A percentile compares a stretch with the other conserved stretches of the same genome.
These are phyloP conservation scores for Debaryomycetaceae sp. DNA, from an alignment of 1,139 yeast species.

Conservation along the genomic window DNA sequence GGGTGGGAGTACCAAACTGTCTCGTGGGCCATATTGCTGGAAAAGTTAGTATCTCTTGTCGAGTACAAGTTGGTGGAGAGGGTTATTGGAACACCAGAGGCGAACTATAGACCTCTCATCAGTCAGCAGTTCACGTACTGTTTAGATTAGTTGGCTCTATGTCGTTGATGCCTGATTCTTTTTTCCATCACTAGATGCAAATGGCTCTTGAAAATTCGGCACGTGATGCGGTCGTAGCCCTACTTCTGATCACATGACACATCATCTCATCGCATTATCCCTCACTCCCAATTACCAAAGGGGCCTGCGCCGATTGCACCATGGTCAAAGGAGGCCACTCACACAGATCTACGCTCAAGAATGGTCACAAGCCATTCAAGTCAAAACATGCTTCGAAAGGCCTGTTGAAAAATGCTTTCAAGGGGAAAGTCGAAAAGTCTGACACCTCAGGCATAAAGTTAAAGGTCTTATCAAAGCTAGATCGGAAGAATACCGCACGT, in stretches of 20 bases:
- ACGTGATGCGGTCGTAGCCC: too few relatives aligned
- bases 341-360: conserved; percentile 75
- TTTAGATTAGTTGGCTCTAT: too few relatives aligned
- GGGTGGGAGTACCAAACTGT: conserved; percentile 99
- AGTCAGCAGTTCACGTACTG: too few relatives aligned
- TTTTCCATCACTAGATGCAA: too few relatives aligned
- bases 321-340: conserved; percentile 64
- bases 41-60: conserved; percentile 9
- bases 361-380: conserved; percentile 82
- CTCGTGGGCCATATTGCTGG: conserved; percentile 95
- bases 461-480: conserved; percentile 48
- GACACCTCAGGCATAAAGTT: conserved; percentile 23
- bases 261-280: too few relatives aligned
- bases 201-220: too few relatives aligned
- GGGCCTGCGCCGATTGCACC: not conserved
- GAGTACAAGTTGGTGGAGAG: too few relatives aligned
- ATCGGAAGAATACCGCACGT: conserved; percentile 68
- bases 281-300: too few relatives aligned
- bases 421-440: conserved; percentile 81
- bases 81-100: too few relatives aligned
- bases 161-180: too few relatives aligned
- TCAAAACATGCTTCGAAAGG: conserved; percentile 90
- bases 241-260: too few relatives aligned
- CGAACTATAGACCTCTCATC: too few relatives aligned
- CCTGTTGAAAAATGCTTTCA: conserved; percentile 61